Conservation (phyloP, 2,329 filamentous ascomycete species). For the Calonectria crousiana region DNA sequence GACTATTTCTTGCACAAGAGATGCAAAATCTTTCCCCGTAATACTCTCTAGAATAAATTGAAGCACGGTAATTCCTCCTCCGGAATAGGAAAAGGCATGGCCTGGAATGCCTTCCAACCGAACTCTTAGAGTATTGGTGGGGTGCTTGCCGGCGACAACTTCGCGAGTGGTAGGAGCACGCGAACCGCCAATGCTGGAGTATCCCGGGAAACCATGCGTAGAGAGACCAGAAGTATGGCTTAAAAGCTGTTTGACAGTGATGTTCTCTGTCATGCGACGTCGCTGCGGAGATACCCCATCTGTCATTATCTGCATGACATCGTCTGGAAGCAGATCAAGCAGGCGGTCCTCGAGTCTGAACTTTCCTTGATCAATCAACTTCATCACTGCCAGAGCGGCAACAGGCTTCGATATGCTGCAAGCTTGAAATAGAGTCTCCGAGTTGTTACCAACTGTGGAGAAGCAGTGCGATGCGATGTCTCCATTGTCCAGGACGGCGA, state of each 20-base stretch:
- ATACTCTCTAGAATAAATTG: neutral
- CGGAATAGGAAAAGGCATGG: neutral
- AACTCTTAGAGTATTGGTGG: neutral
- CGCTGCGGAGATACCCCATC: neutral
- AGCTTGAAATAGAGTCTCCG: neutral
- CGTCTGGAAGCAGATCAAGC: neutral
- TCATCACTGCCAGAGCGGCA: neutral
- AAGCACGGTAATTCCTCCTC: neutral
- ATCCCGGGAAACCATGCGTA: neutral
- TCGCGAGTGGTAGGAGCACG: neutral
- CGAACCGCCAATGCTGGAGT: neutral
- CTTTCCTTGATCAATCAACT: neutral
- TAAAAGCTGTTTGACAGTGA: neutral
- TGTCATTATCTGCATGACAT: neutral
- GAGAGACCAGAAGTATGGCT: neutral
- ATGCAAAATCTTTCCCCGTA: neutral
- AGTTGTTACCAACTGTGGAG: neutral
- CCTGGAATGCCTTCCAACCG: neutral
- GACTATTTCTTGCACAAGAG: neutral
- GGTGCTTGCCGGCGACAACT: neutral
- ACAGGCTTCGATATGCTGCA: neutral
- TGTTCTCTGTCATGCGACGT: neutral
- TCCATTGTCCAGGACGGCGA: neutral
- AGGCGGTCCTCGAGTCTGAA: neutral
- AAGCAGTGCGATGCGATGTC: neutral